A percentile compares a stretch with the other conserved stretches of the same genome.
Evolutionary conservation across 1,284 basidiomycete genomes (phyloP).

Genomic region (Coniferiporia sulphurascens): DNA sequence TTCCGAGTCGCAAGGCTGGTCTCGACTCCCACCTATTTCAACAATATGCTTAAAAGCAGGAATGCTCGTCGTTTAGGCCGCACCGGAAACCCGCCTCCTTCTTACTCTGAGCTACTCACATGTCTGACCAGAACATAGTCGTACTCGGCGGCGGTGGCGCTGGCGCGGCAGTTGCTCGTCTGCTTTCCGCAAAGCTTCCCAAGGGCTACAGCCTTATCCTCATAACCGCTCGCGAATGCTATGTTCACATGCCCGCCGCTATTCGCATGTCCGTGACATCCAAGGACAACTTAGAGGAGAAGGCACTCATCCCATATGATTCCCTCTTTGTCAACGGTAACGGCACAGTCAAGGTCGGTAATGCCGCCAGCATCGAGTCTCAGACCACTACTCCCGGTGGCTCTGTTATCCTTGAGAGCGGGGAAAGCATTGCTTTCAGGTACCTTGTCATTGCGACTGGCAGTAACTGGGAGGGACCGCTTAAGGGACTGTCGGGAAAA

Average conservation of each 20-base stretch:
- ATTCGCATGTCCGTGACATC: constrained; percentile 32
- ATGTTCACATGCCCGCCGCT: constrained; percentile 30
- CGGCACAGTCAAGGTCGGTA: constrained; percentile 40
- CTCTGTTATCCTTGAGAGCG: constrained; percentile 40
- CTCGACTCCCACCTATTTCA: too few relatives aligned
- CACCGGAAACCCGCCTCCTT: background rate
- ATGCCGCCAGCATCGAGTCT: constrained; percentile 40
- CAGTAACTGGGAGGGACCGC: constrained; percentile 45
- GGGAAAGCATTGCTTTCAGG: constrained; percentile 36
- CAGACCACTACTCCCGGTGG: constrained; percentile 36
- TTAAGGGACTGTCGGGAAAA: constrained; percentile 21
- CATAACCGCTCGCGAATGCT: constrained; percentile 32
- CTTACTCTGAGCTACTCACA: constrained; percentile 1
- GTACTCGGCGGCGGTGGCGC: constrained; percentile 36
- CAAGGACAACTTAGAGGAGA: constrained; percentile 31
- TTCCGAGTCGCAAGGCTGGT: background rate
- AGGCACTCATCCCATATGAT: constrained; percentile 32
- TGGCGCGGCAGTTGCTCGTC: constrained; percentile 27
- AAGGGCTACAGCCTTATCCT: constrained; percentile 30
- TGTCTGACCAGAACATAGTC: constrained; percentile 32
- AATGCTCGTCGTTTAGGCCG: too few relatives aligned
- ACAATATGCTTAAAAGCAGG: too few relatives aligned
- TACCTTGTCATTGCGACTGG: constrained; percentile 55
- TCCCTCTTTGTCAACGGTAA: constrained; percentile 37
- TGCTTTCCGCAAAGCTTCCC: constrained; percentile 32